Conservation (phyloP, 495 filamentous ascomycete genomes). For the Astrothelium subdiscretum region DNA sequence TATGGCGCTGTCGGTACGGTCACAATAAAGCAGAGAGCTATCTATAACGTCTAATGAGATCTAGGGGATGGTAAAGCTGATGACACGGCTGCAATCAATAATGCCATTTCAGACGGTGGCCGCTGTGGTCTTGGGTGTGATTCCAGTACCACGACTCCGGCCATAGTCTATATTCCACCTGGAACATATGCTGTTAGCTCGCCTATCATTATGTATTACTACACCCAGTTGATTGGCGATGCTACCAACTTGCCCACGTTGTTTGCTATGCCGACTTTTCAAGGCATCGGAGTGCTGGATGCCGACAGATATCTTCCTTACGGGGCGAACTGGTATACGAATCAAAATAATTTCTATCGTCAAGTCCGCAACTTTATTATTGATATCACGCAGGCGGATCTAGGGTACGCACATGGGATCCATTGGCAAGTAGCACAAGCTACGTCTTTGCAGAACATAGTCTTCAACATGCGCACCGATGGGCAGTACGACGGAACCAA, state of each 20-base stretch:
- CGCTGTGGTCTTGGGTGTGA: slow-evolving; percentile 73
- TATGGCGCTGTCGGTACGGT: slow-evolving; percentile 18
- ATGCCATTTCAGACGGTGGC: slow-evolving; percentile 61
- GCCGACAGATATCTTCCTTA: slow-evolving; percentile 30
- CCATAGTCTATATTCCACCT: slow-evolving; percentile 27
- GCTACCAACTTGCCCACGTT: slow-evolving; percentile 27
- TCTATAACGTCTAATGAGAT: slow-evolving; percentile 4
- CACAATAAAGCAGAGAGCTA: not conserved
- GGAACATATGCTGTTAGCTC: slow-evolving; percentile 24
- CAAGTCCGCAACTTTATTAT: slow-evolving; percentile 35
- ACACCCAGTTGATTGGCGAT: slow-evolving; percentile 32
- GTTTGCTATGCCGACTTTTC: slow-evolving; percentile 27
- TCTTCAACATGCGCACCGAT: slow-evolving; percentile 26
- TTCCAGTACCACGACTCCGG: slow-evolving; percentile 57
- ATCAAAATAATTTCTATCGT: slow-evolving; percentile 33
- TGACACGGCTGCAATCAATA: slow-evolving; percentile 83
- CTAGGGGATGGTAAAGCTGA: slow-evolving; percentile 66
- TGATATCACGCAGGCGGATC: slow-evolving; percentile 24
- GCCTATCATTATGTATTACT: slow-evolving; percentile 26
- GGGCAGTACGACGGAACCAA: slow-evolving; percentile 9
- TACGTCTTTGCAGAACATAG: slow-evolving; percentile 31
- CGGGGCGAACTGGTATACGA: slow-evolving; percentile 20
- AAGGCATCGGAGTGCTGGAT: slow-evolving; percentile 26
- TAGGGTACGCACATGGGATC: slow-evolving; percentile 18
- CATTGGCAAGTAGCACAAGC: slow-evolving; percentile 38